A percentile compares a stretch with the other conserved stretches of the same genome.
Evolutionary conservation across 768 basidiomycete species (phyloP).

Genomic region (Tulasnella sp.): DNA sequence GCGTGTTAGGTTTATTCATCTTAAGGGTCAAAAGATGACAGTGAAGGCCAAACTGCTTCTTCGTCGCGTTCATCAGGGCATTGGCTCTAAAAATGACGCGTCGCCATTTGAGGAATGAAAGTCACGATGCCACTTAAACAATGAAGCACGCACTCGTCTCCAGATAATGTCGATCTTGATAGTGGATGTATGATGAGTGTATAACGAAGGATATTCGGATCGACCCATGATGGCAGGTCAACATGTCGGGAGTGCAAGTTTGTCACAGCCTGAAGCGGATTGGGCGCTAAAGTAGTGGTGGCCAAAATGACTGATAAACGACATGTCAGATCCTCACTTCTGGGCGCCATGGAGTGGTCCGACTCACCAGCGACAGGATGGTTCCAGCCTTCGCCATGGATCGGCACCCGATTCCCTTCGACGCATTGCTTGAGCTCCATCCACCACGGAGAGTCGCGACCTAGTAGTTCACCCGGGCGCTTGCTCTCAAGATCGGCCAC

Average conservation of each 20-base stretch:
- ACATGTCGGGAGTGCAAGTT: constrained; percentile 54
- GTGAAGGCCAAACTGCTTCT: constrained; percentile 76
- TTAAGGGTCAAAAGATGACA: constrained; percentile 56
- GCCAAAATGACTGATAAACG: constrained; percentile 58
- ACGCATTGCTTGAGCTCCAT: constrained; percentile 67
- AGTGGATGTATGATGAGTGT: constrained; percentile 69
- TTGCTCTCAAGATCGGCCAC: constrained; percentile 50
- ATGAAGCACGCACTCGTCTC: constrained; percentile 60
- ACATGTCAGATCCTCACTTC: constrained; percentile 7
- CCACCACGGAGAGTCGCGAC: constrained; percentile 49
- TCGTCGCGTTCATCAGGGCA: constrained; percentile 75
- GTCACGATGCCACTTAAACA: constrained; percentile 3
- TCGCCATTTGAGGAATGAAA: not conserved
- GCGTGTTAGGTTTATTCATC: constrained; percentile 25
- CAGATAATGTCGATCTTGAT: constrained; percentile 49
- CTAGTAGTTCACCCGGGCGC: constrained; percentile 30
- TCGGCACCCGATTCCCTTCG: constrained; percentile 67
- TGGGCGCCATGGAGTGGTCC: constrained; percentile 10
- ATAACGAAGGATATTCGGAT: constrained; percentile 56
- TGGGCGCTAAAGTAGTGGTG: constrained; percentile 70
- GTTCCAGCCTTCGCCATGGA: constrained; percentile 70
- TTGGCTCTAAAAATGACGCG: constrained; percentile 42
- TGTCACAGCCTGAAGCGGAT: constrained; percentile 70
- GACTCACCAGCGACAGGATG: constrained; percentile 70
- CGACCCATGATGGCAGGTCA: constrained; percentile 76